Conservation (phyloP, 139 green algal genomes). For the Gonium pectorale region DNA sequence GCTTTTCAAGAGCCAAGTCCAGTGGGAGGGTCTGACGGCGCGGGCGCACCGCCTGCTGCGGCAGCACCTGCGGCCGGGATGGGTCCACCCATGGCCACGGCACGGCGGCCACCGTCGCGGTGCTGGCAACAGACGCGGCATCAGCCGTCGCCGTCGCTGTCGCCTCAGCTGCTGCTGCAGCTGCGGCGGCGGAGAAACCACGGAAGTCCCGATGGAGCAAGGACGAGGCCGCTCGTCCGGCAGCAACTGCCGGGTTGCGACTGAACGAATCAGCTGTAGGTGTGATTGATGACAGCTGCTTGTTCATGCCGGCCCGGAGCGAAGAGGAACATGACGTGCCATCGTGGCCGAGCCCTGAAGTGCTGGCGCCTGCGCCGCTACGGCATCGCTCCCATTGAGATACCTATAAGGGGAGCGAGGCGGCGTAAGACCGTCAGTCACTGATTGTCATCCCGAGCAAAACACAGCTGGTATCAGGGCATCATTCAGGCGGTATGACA, state of each 20-base stretch:
- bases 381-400: neutral
- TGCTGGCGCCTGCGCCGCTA: conserved; percentile 27
- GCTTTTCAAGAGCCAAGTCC: neutral
- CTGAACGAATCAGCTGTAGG: neutral
- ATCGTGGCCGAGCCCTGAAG: neutral
- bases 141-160: neutral
- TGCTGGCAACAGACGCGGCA: too few relatives aligned
- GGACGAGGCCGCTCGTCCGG: too few relatives aligned
- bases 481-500: too few relatives aligned
- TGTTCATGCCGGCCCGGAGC: too few relatives aligned
- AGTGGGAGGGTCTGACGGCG: neutral
- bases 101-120: neutral
- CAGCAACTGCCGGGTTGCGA: neutral
- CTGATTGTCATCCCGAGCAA: too few relatives aligned
- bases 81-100: conserved; percentile 41
- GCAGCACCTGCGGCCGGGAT: conserved; percentile 1
- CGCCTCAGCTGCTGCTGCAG: neutral
- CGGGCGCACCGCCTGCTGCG: neutral
- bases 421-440: too few relatives aligned
- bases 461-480: too few relatives aligned
- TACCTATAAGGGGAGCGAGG: too few relatives aligned
- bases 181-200: neutral
- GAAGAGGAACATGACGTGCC: neutral
- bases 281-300: neutral
- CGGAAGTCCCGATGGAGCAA: neutral